These are phyloP conservation scores for Skeletonema costatum DNA, from an alignment of 108 stramenopile species.

Conservation along the genomic window DNA sequence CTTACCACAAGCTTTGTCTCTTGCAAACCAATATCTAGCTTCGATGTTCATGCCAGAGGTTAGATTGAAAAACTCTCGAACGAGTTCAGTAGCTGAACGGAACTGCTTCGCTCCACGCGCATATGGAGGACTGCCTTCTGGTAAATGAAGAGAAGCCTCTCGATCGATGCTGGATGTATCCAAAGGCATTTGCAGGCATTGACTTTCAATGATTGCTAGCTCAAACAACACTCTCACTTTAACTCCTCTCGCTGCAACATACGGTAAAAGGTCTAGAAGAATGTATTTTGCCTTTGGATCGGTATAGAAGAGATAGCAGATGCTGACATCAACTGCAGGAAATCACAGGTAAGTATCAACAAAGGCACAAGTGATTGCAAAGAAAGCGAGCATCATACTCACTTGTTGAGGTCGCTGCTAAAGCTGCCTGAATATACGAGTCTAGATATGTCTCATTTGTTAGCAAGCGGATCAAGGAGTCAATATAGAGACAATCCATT, in stretches of 20 bases:
- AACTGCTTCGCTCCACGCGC: constrained; percentile 1
- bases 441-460: constrained; percentile 5
- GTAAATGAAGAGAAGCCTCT: constrained; percentile 8
- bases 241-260: constrained; percentile 17
- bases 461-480: neutral
- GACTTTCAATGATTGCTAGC: constrained; percentile 34
- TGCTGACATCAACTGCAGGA: constrained; percentile 7
- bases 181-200: neutral
- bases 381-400: neutral
- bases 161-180: neutral
- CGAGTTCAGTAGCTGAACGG: constrained; percentile 2
- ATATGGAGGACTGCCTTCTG: constrained; percentile 24
- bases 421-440: constrained; percentile 2
- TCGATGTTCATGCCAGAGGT: constrained; percentile 11
- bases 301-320: constrained; percentile 22
- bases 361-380: neutral
- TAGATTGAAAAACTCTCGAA: constrained; percentile 9
- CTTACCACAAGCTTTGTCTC: constrained; percentile 11
- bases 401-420: neutral
- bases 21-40: constrained; percentile 36
- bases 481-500: constrained; percentile 9
- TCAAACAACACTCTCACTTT: constrained; percentile 36
- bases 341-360: neutral
- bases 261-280: constrained; percentile 33
- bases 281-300: constrained; percentile 33